phyloP scores from a whole-genome alignment of 73 alveolate genomes.

The Symbiodinium pilosum region DNA sequence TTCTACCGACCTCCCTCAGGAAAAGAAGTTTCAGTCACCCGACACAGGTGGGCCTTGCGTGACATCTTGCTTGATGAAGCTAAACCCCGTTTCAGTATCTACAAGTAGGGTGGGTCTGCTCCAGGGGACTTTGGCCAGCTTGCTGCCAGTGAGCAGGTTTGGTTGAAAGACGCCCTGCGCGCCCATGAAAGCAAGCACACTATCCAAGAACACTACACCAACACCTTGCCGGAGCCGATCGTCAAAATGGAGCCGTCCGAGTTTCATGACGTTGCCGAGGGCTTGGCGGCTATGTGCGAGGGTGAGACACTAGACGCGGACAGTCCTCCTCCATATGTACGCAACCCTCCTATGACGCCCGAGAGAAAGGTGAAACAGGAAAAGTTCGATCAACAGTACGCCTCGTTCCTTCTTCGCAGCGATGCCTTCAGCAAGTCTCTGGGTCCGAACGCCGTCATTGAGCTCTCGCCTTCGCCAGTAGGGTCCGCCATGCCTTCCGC shows the following conservation, averaged over 20 bases:
- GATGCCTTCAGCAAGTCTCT: background rate
- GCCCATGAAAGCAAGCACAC: background rate
- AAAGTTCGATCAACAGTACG: background rate
- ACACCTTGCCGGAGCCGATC: background rate
- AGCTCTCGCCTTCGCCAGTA: background rate
- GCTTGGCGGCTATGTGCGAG: background rate
- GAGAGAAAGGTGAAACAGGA: background rate
- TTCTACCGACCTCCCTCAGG: background rate
- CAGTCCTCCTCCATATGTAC: background rate
- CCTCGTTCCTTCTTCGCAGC: background rate
- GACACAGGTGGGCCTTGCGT: background rate
- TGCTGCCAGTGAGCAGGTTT: slow-evolving; percentile 2
- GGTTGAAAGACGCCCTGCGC: slow-evolving; percentile 10
- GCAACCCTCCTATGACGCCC: background rate
- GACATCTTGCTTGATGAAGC: background rate
- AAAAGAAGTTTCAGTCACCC: background rate
- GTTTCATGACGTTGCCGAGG: background rate
- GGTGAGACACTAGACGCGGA: background rate
- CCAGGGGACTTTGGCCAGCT: background rate
- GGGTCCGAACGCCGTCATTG: background rate
- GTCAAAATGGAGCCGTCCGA: background rate
- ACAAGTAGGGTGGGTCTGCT: background rate
- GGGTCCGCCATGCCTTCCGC: background rate
- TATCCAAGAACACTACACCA: background rate
- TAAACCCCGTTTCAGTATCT: background rate